These are phyloP conservation scores for Teratosphaeria zuluensis DNA, from an alignment of 2,329 filamentous ascomycete genomes.

Conservation along the genomic window DNA sequence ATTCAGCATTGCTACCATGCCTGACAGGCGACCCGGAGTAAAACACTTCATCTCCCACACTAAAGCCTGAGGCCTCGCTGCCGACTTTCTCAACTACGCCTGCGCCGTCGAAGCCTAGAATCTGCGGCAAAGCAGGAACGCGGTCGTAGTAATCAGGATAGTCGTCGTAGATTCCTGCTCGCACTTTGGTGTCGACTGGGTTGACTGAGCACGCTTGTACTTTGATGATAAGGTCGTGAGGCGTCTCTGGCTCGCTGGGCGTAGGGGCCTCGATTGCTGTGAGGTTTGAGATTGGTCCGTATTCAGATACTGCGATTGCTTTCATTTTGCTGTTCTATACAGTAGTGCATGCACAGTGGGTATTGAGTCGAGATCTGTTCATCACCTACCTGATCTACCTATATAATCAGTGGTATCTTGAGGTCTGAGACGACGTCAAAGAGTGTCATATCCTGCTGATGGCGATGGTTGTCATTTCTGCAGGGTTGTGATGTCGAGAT, in stretches of 20 bases:
- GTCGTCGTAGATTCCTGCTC: conserved; percentile 27
- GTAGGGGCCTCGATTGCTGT: conserved; percentile 20
- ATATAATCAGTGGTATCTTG: background rate
- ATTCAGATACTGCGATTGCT: conserved; percentile 23
- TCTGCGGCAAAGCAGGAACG: conserved; percentile 25
- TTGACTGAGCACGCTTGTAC: conserved; percentile 32
- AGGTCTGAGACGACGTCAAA: background rate
- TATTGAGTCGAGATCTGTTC: background rate
- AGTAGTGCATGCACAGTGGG: background rate
- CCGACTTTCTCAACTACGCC: conserved; percentile 28
- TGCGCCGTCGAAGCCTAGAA: conserved; percentile 37
- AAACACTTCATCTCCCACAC: conserved; percentile 36
- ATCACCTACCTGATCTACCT: background rate
- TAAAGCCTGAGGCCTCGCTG: conserved; percentile 27
- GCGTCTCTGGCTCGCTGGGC: conserved; percentile 17
- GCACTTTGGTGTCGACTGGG: conserved; percentile 31
- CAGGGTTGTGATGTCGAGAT: background rate
- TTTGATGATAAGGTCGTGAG: conserved; percentile 27
- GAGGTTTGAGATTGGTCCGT: conserved; percentile 22
- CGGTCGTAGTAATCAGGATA: conserved; percentile 29
- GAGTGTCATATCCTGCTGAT: background rate
- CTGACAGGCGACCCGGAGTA: conserved; percentile 31
- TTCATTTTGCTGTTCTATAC: conserved; percentile 15
- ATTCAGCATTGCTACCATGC: conserved; percentile 36
- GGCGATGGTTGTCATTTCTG: background rate